Evolutionary conservation across 2,329 filamentous ascomycete genomes (phyloP).

Genomic region (Xylaria sp.): DNA sequence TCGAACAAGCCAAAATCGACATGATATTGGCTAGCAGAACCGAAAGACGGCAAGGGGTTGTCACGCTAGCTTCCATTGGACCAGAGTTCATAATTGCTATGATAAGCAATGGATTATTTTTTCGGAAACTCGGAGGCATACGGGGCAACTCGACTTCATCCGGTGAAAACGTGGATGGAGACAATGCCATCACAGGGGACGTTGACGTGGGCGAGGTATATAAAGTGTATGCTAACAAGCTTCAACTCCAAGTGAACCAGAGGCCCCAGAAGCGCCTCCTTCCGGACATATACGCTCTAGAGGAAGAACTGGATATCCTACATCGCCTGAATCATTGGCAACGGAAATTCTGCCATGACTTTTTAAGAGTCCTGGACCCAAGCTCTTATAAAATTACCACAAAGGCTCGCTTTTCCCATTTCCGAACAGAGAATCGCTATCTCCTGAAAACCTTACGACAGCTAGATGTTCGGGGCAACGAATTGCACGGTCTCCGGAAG

Average conservation of each 20-base stretch:
- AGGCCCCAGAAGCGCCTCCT: conserved; percentile 31
- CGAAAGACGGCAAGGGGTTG: conserved; percentile 10
- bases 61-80: conserved; percentile 27
- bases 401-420: conserved; percentile 25
- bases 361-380: conserved; percentile 32
- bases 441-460: conserved; percentile 19
- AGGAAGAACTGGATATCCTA: conserved; percentile 33
- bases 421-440: conserved; percentile 20
- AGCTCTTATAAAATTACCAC: conserved; percentile 28
- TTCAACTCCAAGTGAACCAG: conserved; percentile 32
- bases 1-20: conserved; percentile 27
- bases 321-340: conserved; percentile 31
- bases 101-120: conserved; percentile 28
- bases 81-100: conserved; percentile 32
- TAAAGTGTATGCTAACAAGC: conserved; percentile 23
- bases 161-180: background rate
- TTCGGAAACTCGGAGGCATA: conserved; percentile 19
- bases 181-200: background rate
- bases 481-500: conserved; percentile 15
- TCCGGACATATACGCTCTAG: conserved; percentile 29
- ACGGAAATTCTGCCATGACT: conserved; percentile 31
- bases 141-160: background rate
- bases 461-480: conserved; percentile 9
- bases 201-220: conserved; percentile 26
- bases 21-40: conserved; percentile 28